Base-by-base conservation (phyloP, 805 yeast genomes). In the Metschnikowia koreensis region DNA sequence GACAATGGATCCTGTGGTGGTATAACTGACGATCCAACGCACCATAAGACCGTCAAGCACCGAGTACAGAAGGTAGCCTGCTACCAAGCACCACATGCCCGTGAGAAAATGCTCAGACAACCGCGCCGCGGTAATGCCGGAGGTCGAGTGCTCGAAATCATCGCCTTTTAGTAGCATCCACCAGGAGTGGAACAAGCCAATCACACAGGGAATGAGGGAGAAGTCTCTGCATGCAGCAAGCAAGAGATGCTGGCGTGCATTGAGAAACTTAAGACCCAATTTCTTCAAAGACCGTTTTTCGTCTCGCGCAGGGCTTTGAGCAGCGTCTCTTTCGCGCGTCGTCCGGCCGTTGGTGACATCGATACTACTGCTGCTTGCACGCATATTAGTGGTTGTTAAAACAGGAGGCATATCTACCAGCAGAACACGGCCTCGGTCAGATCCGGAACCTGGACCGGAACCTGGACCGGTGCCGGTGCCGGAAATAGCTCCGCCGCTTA, bases 21-120 rank as follows among this genome's bases (percentile, higher is more conserved):
- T 87, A 67, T 93, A 93, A 41, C 87, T 89, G 41, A 92, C 96
- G 28, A 93, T 89, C 96, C 98, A 93, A 41, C 98, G 77, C 29
- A 90, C 86, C 86, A 92, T 89, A 44, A 93, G 73, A 0, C 97
- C 94, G 63, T 92, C 97, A 34, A 93, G 72, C 3, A 89, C 89
- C 1, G 91, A 83, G 67, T 85, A 90, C 8, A 96, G 84, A 54
- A 93, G 73, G 62, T 89, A 90, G 2, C 90, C 90, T 1, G 96
- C 82, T 9, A 93, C 98, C 5, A 87, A 63, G 66, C 97, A 89
- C 98, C 98, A 93, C n/a, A 93, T 66, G 0, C 92, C 92, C 4
- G 96, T 87, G 53, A 91, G 71, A 53, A 90, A 76, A 60, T 86
- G 86, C 64, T 91, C 97, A 0, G 92, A 82, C 0, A 89, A 80